These are phyloP conservation scores for Raffaelea deltoideospora DNA, from an alignment of 2,329 filamentous ascomycete species.

Conservation along the genomic window DNA sequence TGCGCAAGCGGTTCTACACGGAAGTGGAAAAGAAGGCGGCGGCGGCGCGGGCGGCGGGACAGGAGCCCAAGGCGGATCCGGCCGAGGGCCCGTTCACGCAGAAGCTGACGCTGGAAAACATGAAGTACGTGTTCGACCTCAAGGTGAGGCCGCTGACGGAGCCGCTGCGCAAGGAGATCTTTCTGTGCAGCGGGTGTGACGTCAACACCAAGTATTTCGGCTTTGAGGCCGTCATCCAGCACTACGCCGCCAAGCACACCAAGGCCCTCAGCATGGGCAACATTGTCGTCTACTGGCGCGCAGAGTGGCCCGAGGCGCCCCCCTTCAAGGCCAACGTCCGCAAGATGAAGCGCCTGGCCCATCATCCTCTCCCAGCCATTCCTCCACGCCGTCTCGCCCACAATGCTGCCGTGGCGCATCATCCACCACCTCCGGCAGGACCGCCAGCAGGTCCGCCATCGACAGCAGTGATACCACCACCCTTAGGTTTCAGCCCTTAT, in stretches of 20 bases:
- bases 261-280: constrained; percentile 53
- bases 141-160: constrained; percentile 61
- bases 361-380: constrained; percentile 3
- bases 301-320: constrained; percentile 64
- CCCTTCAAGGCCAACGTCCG: constrained; percentile 53
- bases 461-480: not conserved
- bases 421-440: not conserved
- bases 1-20: constrained; percentile 51
- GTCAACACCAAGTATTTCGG: constrained; percentile 52
- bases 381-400: not conserved
- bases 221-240: constrained; percentile 67
- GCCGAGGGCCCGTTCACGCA: constrained; percentile 38
- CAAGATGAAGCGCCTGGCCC: constrained; percentile 15
- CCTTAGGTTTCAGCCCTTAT: too few relatives aligned
- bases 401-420: not conserved
- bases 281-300: constrained; percentile 62
- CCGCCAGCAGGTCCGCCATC: not conserved
- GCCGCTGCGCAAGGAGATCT: constrained; percentile 52
- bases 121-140: constrained; percentile 72
- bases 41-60: constrained; percentile 28
- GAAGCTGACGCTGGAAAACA: constrained; percentile 62
- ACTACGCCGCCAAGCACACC: constrained; percentile 74
- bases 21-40: constrained; percentile 38
- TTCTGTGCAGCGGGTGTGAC: constrained; percentile 58
- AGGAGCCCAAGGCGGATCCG: constrained; percentile 28